These are phyloP conservation scores for Hyphodiscus sp. DNA, from an alignment of 2,329 filamentous ascomycete species.

Conservation along the genomic window DNA sequence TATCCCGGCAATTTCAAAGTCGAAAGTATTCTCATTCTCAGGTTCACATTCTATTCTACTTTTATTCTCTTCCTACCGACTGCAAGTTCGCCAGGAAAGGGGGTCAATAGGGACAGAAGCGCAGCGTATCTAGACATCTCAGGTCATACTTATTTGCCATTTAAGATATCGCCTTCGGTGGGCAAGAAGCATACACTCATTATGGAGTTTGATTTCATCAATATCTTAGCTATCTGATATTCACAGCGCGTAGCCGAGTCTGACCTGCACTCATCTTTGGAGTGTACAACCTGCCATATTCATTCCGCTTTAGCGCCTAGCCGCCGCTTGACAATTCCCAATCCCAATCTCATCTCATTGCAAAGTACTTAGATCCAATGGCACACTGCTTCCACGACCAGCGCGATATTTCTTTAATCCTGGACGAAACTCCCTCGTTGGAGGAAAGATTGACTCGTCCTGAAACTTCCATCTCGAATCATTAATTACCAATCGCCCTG, in stretches of 20 bases:
- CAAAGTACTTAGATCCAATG: constrained; percentile 65
- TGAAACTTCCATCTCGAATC: constrained; percentile 86
- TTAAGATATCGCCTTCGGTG: background rate
- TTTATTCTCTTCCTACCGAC: background rate
- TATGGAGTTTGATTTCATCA: background rate
- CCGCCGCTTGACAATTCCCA: background rate
- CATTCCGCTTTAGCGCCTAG: constrained; percentile 1
- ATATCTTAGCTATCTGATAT: background rate
- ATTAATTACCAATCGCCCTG: constrained; percentile 53
- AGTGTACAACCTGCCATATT: background rate
- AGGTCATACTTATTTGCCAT: background rate
- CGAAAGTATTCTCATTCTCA: background rate
- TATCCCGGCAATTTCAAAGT: background rate
- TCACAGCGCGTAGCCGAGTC: background rate
- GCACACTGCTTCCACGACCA: constrained; percentile 88
- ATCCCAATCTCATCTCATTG: constrained; percentile 14
- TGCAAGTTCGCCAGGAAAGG: background rate
- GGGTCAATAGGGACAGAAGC: background rate
- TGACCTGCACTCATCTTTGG: background rate
- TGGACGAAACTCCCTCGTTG: constrained; percentile 75
- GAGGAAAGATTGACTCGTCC: constrained; percentile 73
- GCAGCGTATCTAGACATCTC: background rate
- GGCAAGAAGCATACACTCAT: background rate
- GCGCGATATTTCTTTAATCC: constrained; percentile 76
- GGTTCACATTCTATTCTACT: background rate